phyloP scores from a whole-genome alignment of 139 green algal genomes.

The Chlorella sp. region DNA sequence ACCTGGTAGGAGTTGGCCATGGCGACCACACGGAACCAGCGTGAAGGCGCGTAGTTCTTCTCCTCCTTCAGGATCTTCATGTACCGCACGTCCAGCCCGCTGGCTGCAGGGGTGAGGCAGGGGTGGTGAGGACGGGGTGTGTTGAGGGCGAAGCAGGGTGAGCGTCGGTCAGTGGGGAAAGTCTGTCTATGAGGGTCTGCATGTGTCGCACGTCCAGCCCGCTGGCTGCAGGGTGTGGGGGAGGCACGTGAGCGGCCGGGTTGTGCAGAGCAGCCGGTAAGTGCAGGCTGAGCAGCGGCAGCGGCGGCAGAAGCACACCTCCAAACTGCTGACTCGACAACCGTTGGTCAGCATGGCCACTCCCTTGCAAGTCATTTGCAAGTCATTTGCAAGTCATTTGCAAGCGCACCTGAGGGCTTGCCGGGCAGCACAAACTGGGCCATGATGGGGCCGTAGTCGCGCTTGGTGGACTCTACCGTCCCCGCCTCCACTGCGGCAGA shows the following conservation, averaged over 20 bases:
- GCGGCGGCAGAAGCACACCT: too few species aligned
- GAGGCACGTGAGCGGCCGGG: not conserved
- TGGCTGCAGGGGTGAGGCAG: not conserved
- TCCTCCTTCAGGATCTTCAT: constrained; percentile 88
- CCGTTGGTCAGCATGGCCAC: too few species aligned
- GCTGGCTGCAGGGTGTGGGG: not conserved
- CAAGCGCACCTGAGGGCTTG: constrained; percentile 40
- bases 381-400: not conserved
- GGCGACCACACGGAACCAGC: constrained; percentile 57
- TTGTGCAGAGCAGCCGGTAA: too few species aligned
- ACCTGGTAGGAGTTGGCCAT: constrained; percentile 54
- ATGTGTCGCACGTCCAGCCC: constrained; percentile 70
- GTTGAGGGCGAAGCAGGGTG: too few species aligned
- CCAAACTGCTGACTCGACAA: too few species aligned
- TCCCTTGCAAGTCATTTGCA: too few species aligned
- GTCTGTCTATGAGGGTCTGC: constrained; percentile 89
- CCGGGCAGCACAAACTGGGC: constrained; percentile 80
- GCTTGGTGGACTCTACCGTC: constrained; percentile 25
- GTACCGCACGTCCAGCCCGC: constrained; percentile 65
- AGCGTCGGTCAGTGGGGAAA: too few species aligned
- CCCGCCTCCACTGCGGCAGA: constrained; percentile 59
- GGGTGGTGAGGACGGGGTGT: not conserved
- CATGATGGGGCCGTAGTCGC: constrained; percentile 89
- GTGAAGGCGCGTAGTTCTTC: constrained; percentile 78
- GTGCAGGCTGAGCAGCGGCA: too few species aligned